phyloP scores from a whole-genome alignment of 768 basidiomycete species.

The Rhizopogon vesiculosus region DNA sequence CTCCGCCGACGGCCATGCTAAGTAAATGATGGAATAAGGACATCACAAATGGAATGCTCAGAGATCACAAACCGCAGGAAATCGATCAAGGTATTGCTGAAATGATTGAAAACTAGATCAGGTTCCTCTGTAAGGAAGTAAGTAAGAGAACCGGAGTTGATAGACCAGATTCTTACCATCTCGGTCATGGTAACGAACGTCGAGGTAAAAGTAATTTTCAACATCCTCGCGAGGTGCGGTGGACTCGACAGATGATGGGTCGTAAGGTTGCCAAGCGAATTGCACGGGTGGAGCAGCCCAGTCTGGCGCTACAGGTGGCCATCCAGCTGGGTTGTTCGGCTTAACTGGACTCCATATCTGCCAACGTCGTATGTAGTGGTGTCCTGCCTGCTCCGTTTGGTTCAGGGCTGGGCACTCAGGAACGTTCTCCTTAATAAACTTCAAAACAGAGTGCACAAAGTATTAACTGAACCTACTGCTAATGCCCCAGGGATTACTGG shows the following conservation, averaged over 20 bases:
- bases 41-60: neutral
- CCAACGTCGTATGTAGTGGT: conserved; percentile 4
- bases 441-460: neutral
- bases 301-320: neutral
- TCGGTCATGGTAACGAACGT: conserved; percentile 2
- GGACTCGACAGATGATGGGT: conserved; percentile 8
- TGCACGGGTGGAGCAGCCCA: neutral
- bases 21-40: neutral
- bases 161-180: neutral
- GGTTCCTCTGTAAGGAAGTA: conserved; percentile 6
- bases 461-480: neutral
- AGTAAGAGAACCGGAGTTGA: neutral
- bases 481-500: neutral
- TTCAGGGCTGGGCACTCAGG: neutral
- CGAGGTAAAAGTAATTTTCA: conserved; percentile 17
- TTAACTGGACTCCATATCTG: conserved; percentile 1
- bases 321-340: neutral
- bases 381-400: conserved; percentile 1
- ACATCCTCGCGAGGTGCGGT: conserved; percentile 8
- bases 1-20: conserved; percentile 8
- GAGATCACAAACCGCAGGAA: conserved; percentile 11
- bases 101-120: conserved; percentile 10
- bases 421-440: neutral
- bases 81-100: conserved; percentile 13
- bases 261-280: conserved; percentile 13